These are phyloP conservation scores for Cinnamomum micranthum DNA, from an alignment of 164 flowering plant species.

Conservation along the genomic window DNA sequence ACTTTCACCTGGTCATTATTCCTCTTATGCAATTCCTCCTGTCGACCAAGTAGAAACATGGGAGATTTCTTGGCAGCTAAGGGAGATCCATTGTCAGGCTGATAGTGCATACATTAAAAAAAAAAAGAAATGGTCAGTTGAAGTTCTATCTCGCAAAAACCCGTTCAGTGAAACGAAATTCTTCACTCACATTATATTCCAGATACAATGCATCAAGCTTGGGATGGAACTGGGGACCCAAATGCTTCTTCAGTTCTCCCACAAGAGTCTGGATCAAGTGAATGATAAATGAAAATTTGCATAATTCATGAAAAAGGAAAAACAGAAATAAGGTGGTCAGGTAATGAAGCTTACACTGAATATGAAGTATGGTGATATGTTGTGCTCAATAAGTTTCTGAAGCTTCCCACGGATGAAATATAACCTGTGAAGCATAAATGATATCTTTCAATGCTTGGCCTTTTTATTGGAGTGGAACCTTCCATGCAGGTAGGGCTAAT, in stretches of 20 bases:
- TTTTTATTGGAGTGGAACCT: too few species aligned
- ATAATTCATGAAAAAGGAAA: neutral
- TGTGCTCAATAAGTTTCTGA: slow-evolving; percentile 49
- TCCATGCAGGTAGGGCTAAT: too few species aligned
- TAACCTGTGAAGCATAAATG: slow-evolving; percentile 32
- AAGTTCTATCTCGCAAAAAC: neutral
- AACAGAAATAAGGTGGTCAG: neutral
- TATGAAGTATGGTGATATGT: slow-evolving; percentile 44
- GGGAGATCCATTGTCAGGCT: slow-evolving; percentile 23
- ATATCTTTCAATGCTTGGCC: neutral
- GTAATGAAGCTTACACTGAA: slow-evolving; percentile 35
- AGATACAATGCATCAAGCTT: slow-evolving; percentile 32
- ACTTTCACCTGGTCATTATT: slow-evolving; percentile 25
- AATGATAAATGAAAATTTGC: neutral
- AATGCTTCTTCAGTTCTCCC: slow-evolving; percentile 43
- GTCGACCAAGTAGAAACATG: slow-evolving; percentile 4
- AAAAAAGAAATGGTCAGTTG: neutral
- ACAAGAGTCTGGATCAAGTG: slow-evolving; percentile 35
- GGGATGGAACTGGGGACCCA: slow-evolving; percentile 21
- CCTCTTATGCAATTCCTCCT: slow-evolving; percentile 23
- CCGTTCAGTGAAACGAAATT: neutral
- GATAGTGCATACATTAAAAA: neutral
- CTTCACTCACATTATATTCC: slow-evolving; percentile 37
- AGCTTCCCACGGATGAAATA: slow-evolving; percentile 58
- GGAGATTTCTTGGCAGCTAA: slow-evolving; percentile 13